Conservation (phyloP, 768 basidiomycete genomes). For the Boletus vermiculosoides region DNA sequence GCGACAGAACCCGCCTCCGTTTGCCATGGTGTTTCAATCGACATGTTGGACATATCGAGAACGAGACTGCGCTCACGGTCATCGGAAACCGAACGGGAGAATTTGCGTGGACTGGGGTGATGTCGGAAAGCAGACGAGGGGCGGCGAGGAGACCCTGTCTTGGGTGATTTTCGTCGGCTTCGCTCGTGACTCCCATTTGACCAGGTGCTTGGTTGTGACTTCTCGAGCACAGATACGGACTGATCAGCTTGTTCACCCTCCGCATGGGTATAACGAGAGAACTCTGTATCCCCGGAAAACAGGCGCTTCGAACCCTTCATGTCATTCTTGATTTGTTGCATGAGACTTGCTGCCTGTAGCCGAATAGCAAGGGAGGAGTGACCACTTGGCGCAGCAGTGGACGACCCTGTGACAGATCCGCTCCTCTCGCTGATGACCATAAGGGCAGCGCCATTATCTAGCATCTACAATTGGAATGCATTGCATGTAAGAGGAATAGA, state of each 20-base stretch:
- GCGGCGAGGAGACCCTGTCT: constrained; percentile 31
- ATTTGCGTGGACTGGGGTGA: constrained; percentile 44
- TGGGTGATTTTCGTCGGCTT: constrained; percentile 21
- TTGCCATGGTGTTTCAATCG: constrained; percentile 40
- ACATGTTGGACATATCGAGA: constrained; percentile 44
- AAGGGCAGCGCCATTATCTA: constrained; percentile 14
- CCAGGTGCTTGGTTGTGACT: constrained; percentile 26
- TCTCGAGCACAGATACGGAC: constrained; percentile 13
- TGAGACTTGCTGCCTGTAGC: constrained; percentile 72
- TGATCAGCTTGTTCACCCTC: constrained; percentile 18
- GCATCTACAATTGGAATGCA: constrained; percentile 1
- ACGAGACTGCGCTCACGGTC: constrained; percentile 43
- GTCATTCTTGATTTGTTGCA: constrained; percentile 83
- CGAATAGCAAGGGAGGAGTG: constrained; percentile 71
- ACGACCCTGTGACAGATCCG: constrained; percentile 24
- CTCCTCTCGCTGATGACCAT: constrained; percentile 17
- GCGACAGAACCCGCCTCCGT: constrained; percentile 20
- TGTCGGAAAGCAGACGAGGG: constrained; percentile 37
- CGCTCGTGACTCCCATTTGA: constrained; percentile 33
- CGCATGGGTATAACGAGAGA: constrained; percentile 38
- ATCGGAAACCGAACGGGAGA: constrained; percentile 39
- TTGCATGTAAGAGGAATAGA: background rate
- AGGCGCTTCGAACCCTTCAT: constrained; percentile 67
- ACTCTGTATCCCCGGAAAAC: constrained; percentile 65
- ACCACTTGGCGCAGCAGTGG: constrained; percentile 34